phyloP scores from a whole-genome alignment of 768 basidiomycete species.

The Auriculariales sp. region DNA sequence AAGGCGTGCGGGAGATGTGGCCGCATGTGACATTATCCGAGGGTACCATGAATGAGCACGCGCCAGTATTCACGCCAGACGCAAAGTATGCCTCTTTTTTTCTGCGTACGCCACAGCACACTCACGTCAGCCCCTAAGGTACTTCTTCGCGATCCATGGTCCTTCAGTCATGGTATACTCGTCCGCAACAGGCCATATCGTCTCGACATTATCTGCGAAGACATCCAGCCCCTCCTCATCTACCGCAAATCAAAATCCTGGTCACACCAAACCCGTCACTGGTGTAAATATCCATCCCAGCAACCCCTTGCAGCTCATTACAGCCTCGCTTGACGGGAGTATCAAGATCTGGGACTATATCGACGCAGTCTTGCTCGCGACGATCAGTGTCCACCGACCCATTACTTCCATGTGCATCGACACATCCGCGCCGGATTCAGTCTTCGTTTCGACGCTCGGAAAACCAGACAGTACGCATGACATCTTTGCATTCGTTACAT shows the following conservation, averaged over 20 bases:
- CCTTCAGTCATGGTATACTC: slow-evolving; percentile 76
- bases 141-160: slow-evolving; percentile 82
- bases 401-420: slow-evolving; percentile 63
- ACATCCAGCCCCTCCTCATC: slow-evolving; percentile 13
- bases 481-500: not conserved
- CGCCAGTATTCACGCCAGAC: slow-evolving; percentile 78
- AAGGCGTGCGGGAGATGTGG: no score
- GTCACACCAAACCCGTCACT: slow-evolving; percentile 45
- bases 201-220: slow-evolving; percentile 65
- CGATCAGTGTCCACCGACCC: slow-evolving; percentile 52
- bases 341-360: slow-evolving; percentile 89
- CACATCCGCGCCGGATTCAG: slow-evolving; percentile 44
- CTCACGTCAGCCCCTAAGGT: slow-evolving; percentile 28
- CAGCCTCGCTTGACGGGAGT: slow-evolving; percentile 69
- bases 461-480: slow-evolving; percentile 1
- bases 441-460: slow-evolving; percentile 41
- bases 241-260: slow-evolving; percentile 17
- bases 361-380: slow-evolving; percentile 65
- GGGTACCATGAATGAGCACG: slow-evolving; percentile 42
- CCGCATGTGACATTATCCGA: slow-evolving; percentile 60
- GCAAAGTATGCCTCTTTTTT: slow-evolving; percentile 43
- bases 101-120: slow-evolving; percentile 1
- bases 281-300: slow-evolving; percentile 64
- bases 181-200: slow-evolving; percentile 57
- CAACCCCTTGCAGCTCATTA: slow-evolving; percentile 82